Base-by-base conservation (phyloP, 331 rosid species). In the Stylosanthes scabra region DNA sequence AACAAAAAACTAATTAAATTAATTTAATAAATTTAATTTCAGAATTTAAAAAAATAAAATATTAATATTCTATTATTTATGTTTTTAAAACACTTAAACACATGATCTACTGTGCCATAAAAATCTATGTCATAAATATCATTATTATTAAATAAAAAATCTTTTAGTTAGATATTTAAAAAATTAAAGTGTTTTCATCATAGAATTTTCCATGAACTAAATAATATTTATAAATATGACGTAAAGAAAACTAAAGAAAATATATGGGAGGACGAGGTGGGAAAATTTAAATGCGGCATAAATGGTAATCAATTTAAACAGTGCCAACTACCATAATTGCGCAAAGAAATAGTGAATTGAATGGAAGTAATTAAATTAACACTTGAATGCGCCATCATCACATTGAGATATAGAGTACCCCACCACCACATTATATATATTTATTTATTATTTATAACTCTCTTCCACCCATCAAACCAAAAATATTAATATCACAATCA, bases 401-500 rank as follows among this genome's bases (percentile, higher is more conserved):
- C 4, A 71, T 39, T 37, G 62, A 50, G 63, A 34, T 0, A 3
- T 0, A 3, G 39, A 6, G 2, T 44, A 11, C 27, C 58, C 66
- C 66, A 74, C 65, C 66, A 74, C 65, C 72, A 62, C 66, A 28
- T n/a, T 15, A 45, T 45, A 34, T 34, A 34, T 6, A 20, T 20
- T 20, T 20, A 20, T 20, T 20, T 20, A n/a, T 20, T 20, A 20
- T 20, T 20, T 20, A 64, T 58, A 64, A 49, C 59, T 28, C 4
- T 64, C 64, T 74, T 54, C 66, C 59, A 74, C 59, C 72, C 20
- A 64, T 46, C 42, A 42, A 14, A 74, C 59, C 40, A 29, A 71
- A 71, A 59, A 71, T 59, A 59, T 58, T 46, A 59, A 59, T 59
- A 28, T 25, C 59, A 44, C 59, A 71, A 58, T 59, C 58, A n/a